A percentile compares a stretch with the other conserved stretches of the same genome.
Evolutionary conservation across 2,329 filamentous ascomycete genomes (phyloP).

Genomic region (Paraphaeosphaeria minitans): DNA sequence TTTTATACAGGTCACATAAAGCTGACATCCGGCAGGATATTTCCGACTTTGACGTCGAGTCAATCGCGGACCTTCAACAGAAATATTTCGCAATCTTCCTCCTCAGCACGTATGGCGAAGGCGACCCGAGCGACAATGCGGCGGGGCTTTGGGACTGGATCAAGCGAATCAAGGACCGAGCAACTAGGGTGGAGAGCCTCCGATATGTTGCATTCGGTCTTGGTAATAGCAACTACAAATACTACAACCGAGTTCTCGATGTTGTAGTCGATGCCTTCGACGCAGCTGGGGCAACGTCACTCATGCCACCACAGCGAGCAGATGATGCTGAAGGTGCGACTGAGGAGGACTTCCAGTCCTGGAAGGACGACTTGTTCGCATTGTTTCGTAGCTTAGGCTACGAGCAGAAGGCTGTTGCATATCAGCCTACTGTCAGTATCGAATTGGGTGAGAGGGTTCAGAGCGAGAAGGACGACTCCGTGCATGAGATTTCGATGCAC

Average conservation of each 20-base stretch:
- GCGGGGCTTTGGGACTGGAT: slow-evolving; percentile 43
- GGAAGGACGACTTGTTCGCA: slow-evolving; percentile 47
- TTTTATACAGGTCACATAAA: neutral
- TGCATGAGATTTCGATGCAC: slow-evolving; percentile 30
- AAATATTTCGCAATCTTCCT: slow-evolving; percentile 43
- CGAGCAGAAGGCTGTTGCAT: slow-evolving; percentile 40
- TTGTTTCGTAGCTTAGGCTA: slow-evolving; percentile 41
- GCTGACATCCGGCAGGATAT: slow-evolving; percentile 40
- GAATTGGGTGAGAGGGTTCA: slow-evolving; percentile 11
- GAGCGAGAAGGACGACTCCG: slow-evolving; percentile 21
- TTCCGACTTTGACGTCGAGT: slow-evolving; percentile 54
- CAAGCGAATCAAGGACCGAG: slow-evolving; percentile 30
- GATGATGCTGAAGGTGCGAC: slow-evolving; percentile 52
- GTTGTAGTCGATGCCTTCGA: slow-evolving; percentile 41
- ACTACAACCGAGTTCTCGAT: slow-evolving; percentile 52
- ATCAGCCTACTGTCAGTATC: slow-evolving; percentile 41
- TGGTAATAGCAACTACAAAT: slow-evolving; percentile 56
- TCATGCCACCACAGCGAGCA: slow-evolving; percentile 44
- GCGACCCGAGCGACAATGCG: slow-evolving; percentile 48
- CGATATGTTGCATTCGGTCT: slow-evolving; percentile 52
- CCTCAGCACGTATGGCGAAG: slow-evolving; percentile 47
- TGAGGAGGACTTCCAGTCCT: slow-evolving; percentile 51
- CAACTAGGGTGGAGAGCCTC: slow-evolving; percentile 32
- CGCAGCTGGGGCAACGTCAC: slow-evolving; percentile 37
- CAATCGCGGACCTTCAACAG: slow-evolving; percentile 37